Percentiles rank a stretch among this genome's conserved stretches.
Evolutionary conservation across 768 basidiomycete species (phyloP).

Genomic region (Chalciporus piperatus): DNA sequence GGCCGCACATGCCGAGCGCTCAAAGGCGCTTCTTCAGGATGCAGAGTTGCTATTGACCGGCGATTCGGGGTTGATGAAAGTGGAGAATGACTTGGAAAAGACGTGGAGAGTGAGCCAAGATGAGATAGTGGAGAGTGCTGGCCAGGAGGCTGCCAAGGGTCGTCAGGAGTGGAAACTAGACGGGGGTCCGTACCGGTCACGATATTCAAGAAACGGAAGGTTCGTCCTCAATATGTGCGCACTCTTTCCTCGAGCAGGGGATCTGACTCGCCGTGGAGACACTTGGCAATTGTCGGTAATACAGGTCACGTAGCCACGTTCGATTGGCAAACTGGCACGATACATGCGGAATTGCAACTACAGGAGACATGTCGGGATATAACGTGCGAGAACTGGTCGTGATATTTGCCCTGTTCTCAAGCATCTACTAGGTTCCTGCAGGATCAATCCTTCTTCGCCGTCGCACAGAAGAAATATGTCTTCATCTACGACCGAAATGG

Average conservation of each 20-base stretch:
- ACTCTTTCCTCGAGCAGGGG: background rate
- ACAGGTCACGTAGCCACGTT: conserved; percentile 90
- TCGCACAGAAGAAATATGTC: conserved; percentile 93
- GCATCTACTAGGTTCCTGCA: conserved; percentile 68
- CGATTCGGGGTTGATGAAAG: conserved; percentile 70
- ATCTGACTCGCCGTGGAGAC: conserved; percentile 42
- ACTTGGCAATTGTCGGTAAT: conserved; percentile 81
- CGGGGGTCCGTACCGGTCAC: conserved; percentile 77
- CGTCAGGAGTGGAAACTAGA: conserved; percentile 79
- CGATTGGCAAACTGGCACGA: conserved; percentile 84
- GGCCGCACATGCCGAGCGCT: conserved; percentile 57
- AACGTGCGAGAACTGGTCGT: conserved; percentile 51
- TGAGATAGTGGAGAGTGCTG: conserved; percentile 65
- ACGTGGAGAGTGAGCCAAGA: conserved; percentile 88
- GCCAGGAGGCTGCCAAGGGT: conserved; percentile 74
- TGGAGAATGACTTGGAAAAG: conserved; percentile 76
- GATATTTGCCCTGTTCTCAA: background rate
- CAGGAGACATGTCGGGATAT: conserved; percentile 91
- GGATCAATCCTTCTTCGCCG: conserved; percentile 89
- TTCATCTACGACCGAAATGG: conserved; percentile 96
- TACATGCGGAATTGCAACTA: conserved; percentile 86
- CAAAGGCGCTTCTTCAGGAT: conserved; percentile 62
- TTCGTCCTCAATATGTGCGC: conserved; percentile 33
- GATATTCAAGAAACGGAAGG: conserved; percentile 92
- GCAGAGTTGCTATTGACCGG: conserved; percentile 68